phyloP scores from a whole-genome alignment of 2,329 filamentous ascomycete species.

The Rutstroemia sp. region DNA sequence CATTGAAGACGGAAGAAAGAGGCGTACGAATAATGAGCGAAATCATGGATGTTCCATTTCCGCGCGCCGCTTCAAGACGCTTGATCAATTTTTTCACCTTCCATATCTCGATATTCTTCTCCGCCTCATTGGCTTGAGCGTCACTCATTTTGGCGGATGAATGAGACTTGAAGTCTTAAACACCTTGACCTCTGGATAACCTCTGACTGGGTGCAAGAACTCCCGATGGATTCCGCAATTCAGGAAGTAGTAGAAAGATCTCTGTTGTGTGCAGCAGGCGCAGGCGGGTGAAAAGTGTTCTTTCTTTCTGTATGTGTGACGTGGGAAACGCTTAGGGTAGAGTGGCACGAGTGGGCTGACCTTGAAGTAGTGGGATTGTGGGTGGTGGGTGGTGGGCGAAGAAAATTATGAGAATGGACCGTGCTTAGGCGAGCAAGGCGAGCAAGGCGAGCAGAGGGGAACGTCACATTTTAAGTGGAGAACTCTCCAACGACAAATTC shows the following conservation, averaged over 20 bases:
- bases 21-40: slow-evolving; percentile 87
- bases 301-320: slow-evolving; percentile 1
- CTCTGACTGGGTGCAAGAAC: neutral
- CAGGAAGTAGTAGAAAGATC: slow-evolving; percentile 4
- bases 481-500: neutral
- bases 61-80: slow-evolving; percentile 90
- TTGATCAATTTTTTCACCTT: slow-evolving; percentile 99
- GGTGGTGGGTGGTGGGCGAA: neutral
- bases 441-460: neutral
- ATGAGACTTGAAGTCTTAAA: slow-evolving; percentile 9
- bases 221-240: slow-evolving; percentile 5
- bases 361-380: neutral
- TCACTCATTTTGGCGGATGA: slow-evolving; percentile 66
- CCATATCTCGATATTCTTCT: slow-evolving; percentile 94
- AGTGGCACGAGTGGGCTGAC: neutral
- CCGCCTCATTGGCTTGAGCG: slow-evolving; percentile 81
- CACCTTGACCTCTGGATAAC: neutral
- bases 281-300: neutral
- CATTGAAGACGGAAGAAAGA: slow-evolving; percentile 5
- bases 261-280: neutral
- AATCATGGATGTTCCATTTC: slow-evolving; percentile 99
- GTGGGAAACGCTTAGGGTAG: slow-evolving; percentile 1
- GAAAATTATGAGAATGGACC: neutral
- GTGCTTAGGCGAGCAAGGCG: neutral
- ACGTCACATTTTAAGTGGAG: neutral